Evolutionary conservation across 163 green algal genomes (phyloP).

Genomic region (Chlorella variabilis): DNA sequence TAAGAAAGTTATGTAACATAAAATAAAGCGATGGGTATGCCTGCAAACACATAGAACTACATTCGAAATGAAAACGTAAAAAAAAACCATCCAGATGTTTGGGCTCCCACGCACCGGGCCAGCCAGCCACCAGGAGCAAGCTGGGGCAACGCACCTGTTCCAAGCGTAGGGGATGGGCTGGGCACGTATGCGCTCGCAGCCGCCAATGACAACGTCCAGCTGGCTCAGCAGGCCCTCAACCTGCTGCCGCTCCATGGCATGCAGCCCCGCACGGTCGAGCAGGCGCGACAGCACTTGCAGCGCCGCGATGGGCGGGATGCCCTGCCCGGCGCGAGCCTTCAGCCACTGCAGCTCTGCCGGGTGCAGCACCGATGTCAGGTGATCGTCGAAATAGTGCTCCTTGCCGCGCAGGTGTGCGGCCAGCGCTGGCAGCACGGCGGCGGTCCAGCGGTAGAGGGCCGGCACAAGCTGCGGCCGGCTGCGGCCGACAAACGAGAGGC

Average conservation of each 20-base stretch:
- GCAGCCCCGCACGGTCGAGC: conserved; percentile 2
- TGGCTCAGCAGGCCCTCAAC: conserved; percentile 70
- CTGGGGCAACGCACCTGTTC: conserved; percentile 9
- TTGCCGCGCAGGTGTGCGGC: conserved; percentile 63
- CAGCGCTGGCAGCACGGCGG: conserved; percentile 57
- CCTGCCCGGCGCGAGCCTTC: conserved; percentile 26
- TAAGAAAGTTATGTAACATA: conserved; percentile 66
- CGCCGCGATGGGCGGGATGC: conserved; percentile 37
- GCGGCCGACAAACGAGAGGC: conserved; percentile 1
- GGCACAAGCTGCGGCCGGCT: not conserved
- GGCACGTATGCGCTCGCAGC: conserved; percentile 67
- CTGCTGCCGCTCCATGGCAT: conserved; percentile 12
- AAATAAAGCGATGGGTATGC: conserved; percentile 51
- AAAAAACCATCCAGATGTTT: no score
- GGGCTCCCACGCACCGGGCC: no score
- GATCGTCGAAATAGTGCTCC: conserved; percentile 6
- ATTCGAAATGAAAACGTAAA: no score
- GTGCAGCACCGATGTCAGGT: conserved; percentile 55
- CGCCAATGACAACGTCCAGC: conserved; percentile 64
- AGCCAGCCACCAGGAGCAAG: no score
- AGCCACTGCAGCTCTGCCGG: conserved; percentile 64
- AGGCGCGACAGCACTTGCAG: conserved; percentile 29
- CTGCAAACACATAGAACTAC: no score
- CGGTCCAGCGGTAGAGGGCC: conserved; percentile 61
- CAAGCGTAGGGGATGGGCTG: not conserved